Evolutionary conservation across 352 stramenopile genomes (phyloP).

Genomic region (Phytophthora parvispora): DNA sequence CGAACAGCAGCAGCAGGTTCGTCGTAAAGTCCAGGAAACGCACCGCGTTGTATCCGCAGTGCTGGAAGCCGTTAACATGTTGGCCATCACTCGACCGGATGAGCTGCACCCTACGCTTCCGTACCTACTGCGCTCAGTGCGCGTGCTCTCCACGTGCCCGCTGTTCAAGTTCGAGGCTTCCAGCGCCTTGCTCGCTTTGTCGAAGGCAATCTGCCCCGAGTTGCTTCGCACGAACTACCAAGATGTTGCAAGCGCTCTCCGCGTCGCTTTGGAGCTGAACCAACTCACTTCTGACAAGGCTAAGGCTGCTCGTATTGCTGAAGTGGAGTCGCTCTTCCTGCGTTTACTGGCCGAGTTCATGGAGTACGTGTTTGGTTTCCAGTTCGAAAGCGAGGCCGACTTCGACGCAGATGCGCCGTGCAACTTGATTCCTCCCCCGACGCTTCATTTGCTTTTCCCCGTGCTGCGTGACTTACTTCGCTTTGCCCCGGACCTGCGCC

Average conservation of each 20-base stretch:
- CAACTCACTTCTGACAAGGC: constrained; percentile 49
- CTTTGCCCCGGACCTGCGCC: constrained; percentile 59
- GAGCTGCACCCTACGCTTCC: constrained; percentile 83
- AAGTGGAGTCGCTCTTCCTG: constrained; percentile 64
- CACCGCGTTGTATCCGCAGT: constrained; percentile 54
- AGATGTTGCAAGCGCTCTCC: constrained; percentile 68
- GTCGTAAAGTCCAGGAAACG: constrained; percentile 56
- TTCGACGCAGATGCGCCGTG: constrained; percentile 73
- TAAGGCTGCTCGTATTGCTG: constrained; percentile 44
- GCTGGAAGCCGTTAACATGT: constrained; percentile 72
- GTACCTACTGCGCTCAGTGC: constrained; percentile 62
- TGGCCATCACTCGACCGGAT: constrained; percentile 61
- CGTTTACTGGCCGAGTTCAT: constrained; percentile 71
- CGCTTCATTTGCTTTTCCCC: constrained; percentile 84
- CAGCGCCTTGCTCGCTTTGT: constrained; percentile 49
- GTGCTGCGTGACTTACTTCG: constrained; percentile 70
- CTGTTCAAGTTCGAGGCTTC: constrained; percentile 63
- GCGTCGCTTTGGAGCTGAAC: constrained; percentile 60
- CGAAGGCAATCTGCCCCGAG: constrained; percentile 69
- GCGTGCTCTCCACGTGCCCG: constrained; percentile 63
- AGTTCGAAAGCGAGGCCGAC: constrained; percentile 83
- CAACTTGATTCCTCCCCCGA: constrained; percentile 78
- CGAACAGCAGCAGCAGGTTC: constrained; percentile 68
- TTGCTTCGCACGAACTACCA: constrained; percentile 75
- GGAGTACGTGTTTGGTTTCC: constrained; percentile 86